Conservation (phyloP, 106 monocot species). For the Dendrobium catenatum region DNA sequence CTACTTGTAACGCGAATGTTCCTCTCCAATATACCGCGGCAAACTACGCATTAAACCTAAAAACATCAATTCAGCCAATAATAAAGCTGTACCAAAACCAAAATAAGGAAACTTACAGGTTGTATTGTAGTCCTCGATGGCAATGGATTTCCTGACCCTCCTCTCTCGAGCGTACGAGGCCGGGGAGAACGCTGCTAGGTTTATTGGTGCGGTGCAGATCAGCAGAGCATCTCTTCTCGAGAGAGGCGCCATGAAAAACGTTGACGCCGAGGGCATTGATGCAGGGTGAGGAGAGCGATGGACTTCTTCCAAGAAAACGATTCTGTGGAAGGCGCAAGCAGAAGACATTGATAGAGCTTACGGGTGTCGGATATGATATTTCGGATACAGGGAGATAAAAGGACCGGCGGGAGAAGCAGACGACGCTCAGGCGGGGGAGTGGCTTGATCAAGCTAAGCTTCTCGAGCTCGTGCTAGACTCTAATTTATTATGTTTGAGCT, state of each 20-base stretch:
- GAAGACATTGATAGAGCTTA: not conserved
- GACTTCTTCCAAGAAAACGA: not conserved
- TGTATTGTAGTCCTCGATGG: conserved; percentile 62
- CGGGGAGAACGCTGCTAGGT: conserved; percentile 14
- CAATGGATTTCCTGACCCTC: conserved; percentile 43
- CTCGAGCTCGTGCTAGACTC: no score
- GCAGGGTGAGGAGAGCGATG: not conserved
- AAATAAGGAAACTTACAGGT: conserved; percentile 32
- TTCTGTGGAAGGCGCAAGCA: not conserved
- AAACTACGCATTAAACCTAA: not conserved
- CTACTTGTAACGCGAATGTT: not conserved
- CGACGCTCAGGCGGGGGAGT: no score
- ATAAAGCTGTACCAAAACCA: not conserved
- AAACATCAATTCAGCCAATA: conserved; percentile 1
- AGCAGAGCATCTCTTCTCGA: conserved; percentile 31
- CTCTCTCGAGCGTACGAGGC: conserved; percentile 64
- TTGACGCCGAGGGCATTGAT: not conserved
- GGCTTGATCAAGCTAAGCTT: no score
- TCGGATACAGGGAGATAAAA: no score
- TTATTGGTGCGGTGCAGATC: conserved; percentile 29
- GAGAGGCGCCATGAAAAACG: conserved; percentile 1
- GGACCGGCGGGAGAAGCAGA: no score
- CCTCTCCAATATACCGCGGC: not conserved
- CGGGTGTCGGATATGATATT: no score
- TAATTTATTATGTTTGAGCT: no score